Evolutionary conservation across 257 asterid species (phyloP).

Genomic region (Anisodus acutangulus): DNA sequence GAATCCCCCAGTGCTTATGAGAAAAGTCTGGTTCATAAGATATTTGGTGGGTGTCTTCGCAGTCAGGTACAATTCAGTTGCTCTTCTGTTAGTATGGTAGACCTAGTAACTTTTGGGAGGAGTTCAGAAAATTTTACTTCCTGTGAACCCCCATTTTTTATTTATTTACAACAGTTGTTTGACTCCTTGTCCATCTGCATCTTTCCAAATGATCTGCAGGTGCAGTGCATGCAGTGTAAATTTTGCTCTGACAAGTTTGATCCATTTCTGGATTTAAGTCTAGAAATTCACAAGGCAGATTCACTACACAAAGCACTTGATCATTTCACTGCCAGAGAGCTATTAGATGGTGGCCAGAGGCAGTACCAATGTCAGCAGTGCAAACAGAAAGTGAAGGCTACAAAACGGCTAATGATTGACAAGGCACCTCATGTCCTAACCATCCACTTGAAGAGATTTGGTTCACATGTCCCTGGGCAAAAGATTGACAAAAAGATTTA

Average conservation of each 20-base stretch:
- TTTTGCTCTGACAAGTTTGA: conserved; percentile 88
- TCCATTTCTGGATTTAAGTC: conserved; percentile 92
- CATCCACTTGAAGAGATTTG: conserved; percentile 87
- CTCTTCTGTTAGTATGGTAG: background rate
- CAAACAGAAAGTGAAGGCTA: conserved; percentile 92
- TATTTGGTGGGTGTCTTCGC: conserved; percentile 90
- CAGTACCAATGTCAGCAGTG: conserved; percentile 93
- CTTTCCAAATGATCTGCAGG: conserved; percentile 52
- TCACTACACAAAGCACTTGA: conserved; percentile 75
- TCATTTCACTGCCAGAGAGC: conserved; percentile 87
- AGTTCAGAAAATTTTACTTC: background rate
- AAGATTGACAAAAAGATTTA: conserved; percentile 70
- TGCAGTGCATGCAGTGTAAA: conserved; percentile 94
- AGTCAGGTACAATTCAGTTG: conserved; percentile 69
- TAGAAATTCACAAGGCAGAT: conserved; percentile 80
- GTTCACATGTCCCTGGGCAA: conserved; percentile 64
- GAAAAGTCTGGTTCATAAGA: conserved; percentile 96
- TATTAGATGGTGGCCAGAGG: conserved; percentile 87
- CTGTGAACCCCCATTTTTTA: background rate
- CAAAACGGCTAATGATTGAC: conserved; percentile 80
- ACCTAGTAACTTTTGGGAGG: conserved; percentile 13
- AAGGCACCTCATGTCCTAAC: conserved; percentile 92
- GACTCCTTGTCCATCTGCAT: background rate
- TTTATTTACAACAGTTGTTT: background rate
- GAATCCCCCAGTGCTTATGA: conserved; percentile 95